A percentile compares a stretch with the other conserved stretches of the same genome.
Conservation (phyloP, 148 eudicot genomes). For the Rhododendron mucronatum region DNA sequence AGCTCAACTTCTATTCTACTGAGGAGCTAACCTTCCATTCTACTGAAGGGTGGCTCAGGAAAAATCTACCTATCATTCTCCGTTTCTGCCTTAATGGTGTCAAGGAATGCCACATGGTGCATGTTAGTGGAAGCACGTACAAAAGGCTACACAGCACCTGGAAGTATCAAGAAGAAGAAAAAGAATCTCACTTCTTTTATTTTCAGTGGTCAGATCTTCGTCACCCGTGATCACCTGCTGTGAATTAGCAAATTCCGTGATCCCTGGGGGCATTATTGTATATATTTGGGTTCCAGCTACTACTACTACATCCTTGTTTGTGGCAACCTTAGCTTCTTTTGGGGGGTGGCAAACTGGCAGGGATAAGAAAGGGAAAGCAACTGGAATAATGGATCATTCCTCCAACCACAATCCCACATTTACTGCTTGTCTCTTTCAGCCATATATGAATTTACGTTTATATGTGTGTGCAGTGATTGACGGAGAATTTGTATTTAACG, state of each 20-base stretch:
- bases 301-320: no score
- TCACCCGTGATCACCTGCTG: background rate
- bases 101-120: background rate
- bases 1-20: background rate
- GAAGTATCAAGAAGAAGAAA: background rate
- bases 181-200: background rate
- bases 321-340: background rate
- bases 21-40: background rate
- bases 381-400: background rate
- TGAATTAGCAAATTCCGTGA: background rate
- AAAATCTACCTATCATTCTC: background rate
- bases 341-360: background rate
- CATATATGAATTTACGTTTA: no score
- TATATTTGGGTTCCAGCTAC: background rate
- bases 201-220: background rate
- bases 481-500: no score
- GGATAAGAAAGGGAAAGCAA: slow-evolving; percentile 6
- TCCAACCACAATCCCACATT: background rate
- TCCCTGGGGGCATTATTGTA: background rate
- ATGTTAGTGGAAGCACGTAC: background rate
- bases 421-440: background rate
- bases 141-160: background rate
- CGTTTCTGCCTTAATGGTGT: background rate
- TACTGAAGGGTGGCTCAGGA: background rate
- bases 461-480: no score